phyloP scores from a whole-genome alignment of 352 stramenopile species.

The Blastocystis sp. region DNA sequence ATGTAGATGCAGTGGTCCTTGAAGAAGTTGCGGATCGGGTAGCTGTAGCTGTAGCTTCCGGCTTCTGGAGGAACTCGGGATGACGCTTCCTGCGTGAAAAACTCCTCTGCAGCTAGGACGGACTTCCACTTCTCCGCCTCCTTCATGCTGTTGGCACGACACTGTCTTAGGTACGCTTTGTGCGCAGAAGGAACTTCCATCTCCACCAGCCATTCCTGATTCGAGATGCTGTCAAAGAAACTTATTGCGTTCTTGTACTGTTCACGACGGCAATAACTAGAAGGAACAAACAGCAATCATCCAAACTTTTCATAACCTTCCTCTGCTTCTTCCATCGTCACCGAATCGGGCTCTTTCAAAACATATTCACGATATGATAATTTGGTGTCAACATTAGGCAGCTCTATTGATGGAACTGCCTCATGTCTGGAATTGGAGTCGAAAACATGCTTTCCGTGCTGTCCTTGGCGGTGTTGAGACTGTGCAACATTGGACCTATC shows the following conservation, averaged over 20 bases:
- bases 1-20: slow-evolving; percentile 46
- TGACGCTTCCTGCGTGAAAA: neutral
- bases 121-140: neutral
- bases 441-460: neutral
- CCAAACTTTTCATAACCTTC: slow-evolving; percentile 20
- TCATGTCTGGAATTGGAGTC: neutral
- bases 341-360: neutral
- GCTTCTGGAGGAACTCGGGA: neutral
- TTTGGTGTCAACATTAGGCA: neutral
- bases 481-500: neutral
- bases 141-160: neutral
- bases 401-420: neutral
- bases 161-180: neutral
- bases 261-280: neutral
- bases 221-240: slow-evolving; percentile 34
- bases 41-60: neutral
- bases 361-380: slow-evolving; percentile 56
- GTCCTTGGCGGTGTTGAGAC: neutral
- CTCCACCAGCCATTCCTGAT: slow-evolving; percentile 53
- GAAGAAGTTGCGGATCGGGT: neutral
- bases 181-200: neutral
- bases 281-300: neutral
- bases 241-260: slow-evolving; percentile 40
- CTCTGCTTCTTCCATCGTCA: slow-evolving; percentile 39
- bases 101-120: neutral